A percentile compares a stretch with the other conserved stretches of the same genome.
Conservation (phyloP, 2,329 filamentous ascomycete genomes). For the Hypoxylon sp. region DNA sequence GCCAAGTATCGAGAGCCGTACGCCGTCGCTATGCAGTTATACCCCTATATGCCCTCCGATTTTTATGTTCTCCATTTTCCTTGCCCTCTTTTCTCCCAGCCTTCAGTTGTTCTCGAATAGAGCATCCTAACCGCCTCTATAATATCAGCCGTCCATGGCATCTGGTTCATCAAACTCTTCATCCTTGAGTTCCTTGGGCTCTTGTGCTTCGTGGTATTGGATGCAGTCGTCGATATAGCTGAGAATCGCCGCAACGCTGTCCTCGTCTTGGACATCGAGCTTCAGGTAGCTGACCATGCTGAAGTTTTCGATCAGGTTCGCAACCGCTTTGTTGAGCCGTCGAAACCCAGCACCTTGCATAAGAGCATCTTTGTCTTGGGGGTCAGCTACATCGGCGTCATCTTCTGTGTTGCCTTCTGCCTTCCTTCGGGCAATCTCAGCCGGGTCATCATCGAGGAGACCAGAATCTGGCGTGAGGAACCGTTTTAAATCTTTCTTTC, state of each 20-base stretch:
- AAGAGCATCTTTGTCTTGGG: slow-evolving; percentile 75
- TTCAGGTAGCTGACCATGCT: slow-evolving; percentile 97
- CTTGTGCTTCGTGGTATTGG: slow-evolving; percentile 56
- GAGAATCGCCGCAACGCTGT: slow-evolving; percentile 81
- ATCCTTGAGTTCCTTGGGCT: slow-evolving; percentile 55
- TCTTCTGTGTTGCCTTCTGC: slow-evolving; percentile 60
- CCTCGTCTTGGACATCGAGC: slow-evolving; percentile 90
- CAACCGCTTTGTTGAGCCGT: slow-evolving; percentile 88
- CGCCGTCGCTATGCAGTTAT: slow-evolving; percentile 53
- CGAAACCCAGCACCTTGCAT: slow-evolving; percentile 88
- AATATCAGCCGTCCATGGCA: slow-evolving; percentile 27
- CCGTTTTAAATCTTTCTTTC: slow-evolving; percentile 87
- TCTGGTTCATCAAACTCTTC: slow-evolving; percentile 50
- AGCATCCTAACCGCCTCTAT: background rate
- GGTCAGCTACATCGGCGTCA: slow-evolving; percentile 69
- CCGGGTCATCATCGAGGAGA: slow-evolving; percentile 84
- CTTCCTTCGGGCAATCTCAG: slow-evolving; percentile 63
- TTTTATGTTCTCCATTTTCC: slow-evolving; percentile 1
- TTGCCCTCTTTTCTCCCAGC: background rate
- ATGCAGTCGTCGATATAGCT: slow-evolving; percentile 69
- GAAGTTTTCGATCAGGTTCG: slow-evolving; percentile 93
- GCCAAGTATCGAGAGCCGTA: slow-evolving; percentile 35
- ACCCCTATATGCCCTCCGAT: slow-evolving; percentile 4
- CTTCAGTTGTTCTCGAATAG: background rate
- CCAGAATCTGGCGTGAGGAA: slow-evolving; percentile 90